Conservation (phyloP, 768 basidiomycete genomes). For the Steccherinum ochraceum region DNA sequence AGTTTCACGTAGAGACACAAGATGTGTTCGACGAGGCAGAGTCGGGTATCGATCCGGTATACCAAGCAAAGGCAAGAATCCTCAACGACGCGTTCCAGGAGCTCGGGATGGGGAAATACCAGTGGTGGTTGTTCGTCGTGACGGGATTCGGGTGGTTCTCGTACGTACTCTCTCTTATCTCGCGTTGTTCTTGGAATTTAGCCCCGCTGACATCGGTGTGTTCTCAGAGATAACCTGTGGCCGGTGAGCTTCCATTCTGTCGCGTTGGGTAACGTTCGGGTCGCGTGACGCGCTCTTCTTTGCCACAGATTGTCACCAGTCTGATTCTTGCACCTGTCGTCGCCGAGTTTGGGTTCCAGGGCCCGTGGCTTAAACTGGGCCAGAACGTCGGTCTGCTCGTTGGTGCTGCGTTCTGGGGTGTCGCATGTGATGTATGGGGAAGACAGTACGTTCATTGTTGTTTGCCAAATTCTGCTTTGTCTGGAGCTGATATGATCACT, state of each 20-base stretch:
- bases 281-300: background rate
- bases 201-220: too few relatives aligned
- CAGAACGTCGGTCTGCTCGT: constrained; percentile 71
- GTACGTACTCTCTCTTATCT: constrained; percentile 34
- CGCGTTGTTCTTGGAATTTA: too few relatives aligned
- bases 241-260: constrained; percentile 38
- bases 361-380: constrained; percentile 59
- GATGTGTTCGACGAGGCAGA: constrained; percentile 31
- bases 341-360: constrained; percentile 56
- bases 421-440: constrained; percentile 68
- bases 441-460: constrained; percentile 36
- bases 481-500: background rate
- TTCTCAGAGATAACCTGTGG: constrained; percentile 63
- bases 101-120: constrained; percentile 51
- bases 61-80: constrained; percentile 42
- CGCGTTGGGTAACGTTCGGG: background rate
- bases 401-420: constrained; percentile 64
- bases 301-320: constrained; percentile 49
- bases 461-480: background rate
- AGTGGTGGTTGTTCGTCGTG: constrained; percentile 61
- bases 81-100: constrained; percentile 43
- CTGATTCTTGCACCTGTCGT: constrained; percentile 61
- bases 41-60: constrained; percentile 34
- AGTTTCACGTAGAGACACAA: constrained; percentile 8
- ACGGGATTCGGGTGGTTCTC: constrained; percentile 74